A percentile compares a stretch with the other conserved stretches of the same genome.
phyloP scores from a whole-genome alignment of 305 asterid species.

The Vinca major region DNA sequence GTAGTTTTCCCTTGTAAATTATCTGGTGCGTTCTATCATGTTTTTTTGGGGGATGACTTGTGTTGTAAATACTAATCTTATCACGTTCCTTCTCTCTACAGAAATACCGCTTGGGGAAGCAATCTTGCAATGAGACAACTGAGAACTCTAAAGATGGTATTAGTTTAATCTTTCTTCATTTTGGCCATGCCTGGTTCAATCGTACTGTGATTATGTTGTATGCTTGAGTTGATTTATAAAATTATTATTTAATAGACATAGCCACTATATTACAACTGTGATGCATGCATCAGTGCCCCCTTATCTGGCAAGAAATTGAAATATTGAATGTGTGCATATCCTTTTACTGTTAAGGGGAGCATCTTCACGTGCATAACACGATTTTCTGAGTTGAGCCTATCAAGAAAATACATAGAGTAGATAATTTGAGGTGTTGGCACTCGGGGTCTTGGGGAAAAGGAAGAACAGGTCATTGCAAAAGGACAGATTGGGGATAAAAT shows the following conservation, averaged over 20 bases:
- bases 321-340: neutral
- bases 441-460: neutral
- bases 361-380: neutral
- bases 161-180: neutral
- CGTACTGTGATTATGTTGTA: neutral
- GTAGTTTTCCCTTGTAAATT: neutral
- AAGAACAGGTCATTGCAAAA: neutral
- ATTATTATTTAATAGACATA: neutral
- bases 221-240: neutral
- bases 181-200: neutral
- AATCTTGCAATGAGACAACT: conserved; percentile 30
- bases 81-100: conserved; percentile 21
- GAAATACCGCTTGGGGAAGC: conserved; percentile 52
- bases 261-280: neutral
- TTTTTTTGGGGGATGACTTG: neutral
- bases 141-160: conserved; percentile 43
- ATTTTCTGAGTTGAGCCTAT: neutral
- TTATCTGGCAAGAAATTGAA: neutral
- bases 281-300: neutral
- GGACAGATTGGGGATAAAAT: too few relatives aligned
- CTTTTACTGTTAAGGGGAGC: neutral
- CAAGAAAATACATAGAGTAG: neutral
- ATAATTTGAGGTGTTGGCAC: neutral
- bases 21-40: neutral
- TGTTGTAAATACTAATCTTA: conserved; percentile 1